Conservation (phyloP, 345 rosid genomes). For the Populus tremula region DNA sequence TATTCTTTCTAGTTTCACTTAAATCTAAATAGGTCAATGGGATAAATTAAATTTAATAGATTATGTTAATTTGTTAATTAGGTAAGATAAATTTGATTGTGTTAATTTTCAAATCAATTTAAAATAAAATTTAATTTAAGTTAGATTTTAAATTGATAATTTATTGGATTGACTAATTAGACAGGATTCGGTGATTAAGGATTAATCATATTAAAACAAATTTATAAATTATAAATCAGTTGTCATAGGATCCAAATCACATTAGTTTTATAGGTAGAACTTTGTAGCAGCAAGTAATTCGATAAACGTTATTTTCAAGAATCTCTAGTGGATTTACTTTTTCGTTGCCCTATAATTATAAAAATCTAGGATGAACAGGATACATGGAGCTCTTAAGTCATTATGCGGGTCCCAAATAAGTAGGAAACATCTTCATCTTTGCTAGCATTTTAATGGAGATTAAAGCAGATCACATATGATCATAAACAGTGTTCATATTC, state of each 20-base stretch:
- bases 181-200: neutral
- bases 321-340: neutral
- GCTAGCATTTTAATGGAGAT: neutral
- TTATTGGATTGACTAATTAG: too few relatives aligned
- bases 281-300: neutral
- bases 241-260: neutral
- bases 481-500: neutral
- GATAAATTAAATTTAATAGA: too few relatives aligned
- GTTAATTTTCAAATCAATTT: too few relatives aligned
- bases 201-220: too few relatives aligned
- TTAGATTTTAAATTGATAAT: too few relatives aligned
- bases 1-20: too few relatives aligned
- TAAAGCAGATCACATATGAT: neutral
- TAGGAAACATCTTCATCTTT: neutral
- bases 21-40: too few relatives aligned
- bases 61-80: too few relatives aligned
- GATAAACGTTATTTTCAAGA: neutral
- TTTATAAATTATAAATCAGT: neutral
- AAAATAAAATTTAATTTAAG: too few relatives aligned
- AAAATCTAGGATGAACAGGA: neutral
- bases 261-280: neutral
- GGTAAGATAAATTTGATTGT: too few relatives aligned
- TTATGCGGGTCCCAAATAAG: neutral
- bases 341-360: neutral
- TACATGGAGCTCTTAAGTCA: too few relatives aligned